A percentile compares a stretch with the other conserved stretches of the same genome.
These are phyloP conservation scores for Colletotrichum sp. DNA, from an alignment of 2,329 filamentous ascomycete genomes.

Conservation along the genomic window DNA sequence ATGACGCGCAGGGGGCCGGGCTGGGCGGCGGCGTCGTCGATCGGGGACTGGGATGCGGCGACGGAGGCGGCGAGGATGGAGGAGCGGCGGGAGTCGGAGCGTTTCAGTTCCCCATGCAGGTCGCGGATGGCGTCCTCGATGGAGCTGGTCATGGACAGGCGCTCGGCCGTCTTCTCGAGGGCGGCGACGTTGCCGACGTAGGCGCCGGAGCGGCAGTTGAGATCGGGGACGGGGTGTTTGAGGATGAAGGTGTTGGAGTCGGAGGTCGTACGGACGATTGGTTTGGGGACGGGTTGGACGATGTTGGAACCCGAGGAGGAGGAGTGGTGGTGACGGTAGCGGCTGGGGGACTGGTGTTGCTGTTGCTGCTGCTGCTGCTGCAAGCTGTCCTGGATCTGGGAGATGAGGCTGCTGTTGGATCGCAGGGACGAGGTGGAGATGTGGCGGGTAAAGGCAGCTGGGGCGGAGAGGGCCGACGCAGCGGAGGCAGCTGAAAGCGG, in stretches of 20 bases:
- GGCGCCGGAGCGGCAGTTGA: constrained; percentile 65
- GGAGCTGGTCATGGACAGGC: constrained; percentile 75
- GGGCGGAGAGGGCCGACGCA: constrained; percentile 4
- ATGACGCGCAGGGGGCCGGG: constrained; percentile 43
- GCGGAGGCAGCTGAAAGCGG: neutral
- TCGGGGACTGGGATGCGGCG: constrained; percentile 26
- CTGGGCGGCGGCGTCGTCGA: constrained; percentile 26
- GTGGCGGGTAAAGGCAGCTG: constrained; percentile 10
- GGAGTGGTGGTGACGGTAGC: constrained; percentile 15
- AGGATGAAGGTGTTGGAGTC: constrained; percentile 49
- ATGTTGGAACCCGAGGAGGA: neutral
- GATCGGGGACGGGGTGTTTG: constrained; percentile 66
- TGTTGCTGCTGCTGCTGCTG: constrained; percentile 10
- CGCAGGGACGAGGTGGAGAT: constrained; percentile 6
- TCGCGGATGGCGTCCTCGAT: constrained; percentile 80
- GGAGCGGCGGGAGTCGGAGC: constrained; percentile 70
- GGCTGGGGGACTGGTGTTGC: neutral
- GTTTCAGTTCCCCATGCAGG: constrained; percentile 73
- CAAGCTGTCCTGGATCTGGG: constrained; percentile 24
- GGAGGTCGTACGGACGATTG: constrained; percentile 54
- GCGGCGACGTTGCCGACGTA: constrained; percentile 73
- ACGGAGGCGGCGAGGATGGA: constrained; percentile 61
- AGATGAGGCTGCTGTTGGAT: constrained; percentile 23
- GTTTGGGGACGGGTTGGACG: constrained; percentile 31
- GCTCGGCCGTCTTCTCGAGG: constrained; percentile 77